Conservation (phyloP, 768 basidiomycete genomes). For the Saitozyma sp. region DNA sequence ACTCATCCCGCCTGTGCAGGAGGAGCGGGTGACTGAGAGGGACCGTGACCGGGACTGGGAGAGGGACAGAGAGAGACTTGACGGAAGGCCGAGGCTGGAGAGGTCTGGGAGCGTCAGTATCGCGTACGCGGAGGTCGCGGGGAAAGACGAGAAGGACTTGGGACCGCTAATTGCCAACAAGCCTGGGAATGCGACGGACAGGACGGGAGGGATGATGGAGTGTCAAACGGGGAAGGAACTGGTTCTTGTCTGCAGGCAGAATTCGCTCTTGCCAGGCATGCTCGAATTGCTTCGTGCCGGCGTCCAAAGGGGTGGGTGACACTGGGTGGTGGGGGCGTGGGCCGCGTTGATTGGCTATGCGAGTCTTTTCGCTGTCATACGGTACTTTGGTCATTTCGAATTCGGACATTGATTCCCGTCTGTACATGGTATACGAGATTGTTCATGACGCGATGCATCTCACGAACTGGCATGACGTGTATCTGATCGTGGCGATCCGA, state of each 20-base stretch:
- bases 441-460: too few relatives aligned
- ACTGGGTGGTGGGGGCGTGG: neutral
- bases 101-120: slow-evolving; percentile 34
- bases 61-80: neutral
- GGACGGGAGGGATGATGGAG: slow-evolving; percentile 61
- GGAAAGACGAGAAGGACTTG: neutral
- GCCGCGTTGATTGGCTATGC: too few relatives aligned
- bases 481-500: too few relatives aligned
- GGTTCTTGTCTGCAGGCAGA: slow-evolving; percentile 81
- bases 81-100: slow-evolving; percentile 30
- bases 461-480: too few relatives aligned
- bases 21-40: neutral
- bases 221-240: slow-evolving; percentile 77
- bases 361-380: too few relatives aligned
- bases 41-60: neutral
- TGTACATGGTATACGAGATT: too few relatives aligned
- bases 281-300: slow-evolving; percentile 57
- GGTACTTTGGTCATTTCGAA: too few relatives aligned
- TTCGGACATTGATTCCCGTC: too few relatives aligned
- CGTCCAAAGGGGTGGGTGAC: too few relatives aligned
- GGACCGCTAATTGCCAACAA: slow-evolving; percentile 7
- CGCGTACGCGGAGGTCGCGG: slow-evolving; percentile 3
- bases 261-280: slow-evolving; percentile 77
- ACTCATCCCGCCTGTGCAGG: slow-evolving; percentile 57
- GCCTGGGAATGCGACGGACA: slow-evolving; percentile 59